Evolutionary conservation across 78 protist genomes (phyloP).

Genomic region (Salpingoeca rosetta): DNA sequence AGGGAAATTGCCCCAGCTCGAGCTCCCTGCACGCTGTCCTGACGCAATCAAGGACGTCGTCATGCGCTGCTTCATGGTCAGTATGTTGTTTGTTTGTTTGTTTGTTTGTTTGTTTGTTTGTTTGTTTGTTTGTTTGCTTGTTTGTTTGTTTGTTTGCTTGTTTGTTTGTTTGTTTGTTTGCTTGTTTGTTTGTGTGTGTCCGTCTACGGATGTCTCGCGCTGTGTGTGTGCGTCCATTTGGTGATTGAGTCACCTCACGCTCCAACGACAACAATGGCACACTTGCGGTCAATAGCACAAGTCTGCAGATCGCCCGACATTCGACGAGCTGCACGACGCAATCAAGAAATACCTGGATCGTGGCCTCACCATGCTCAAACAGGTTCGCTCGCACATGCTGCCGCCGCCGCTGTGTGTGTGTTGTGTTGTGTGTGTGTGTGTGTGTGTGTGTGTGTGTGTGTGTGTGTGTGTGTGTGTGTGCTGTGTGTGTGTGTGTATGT

Average conservation of each 20-base stretch:
- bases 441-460: background rate
- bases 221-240: too few relatives aligned
- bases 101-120: background rate
- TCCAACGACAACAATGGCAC: too few relatives aligned
- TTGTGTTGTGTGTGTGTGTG: background rate
- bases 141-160: background rate
- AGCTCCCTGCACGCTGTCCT: background rate
- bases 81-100: background rate
- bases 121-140: background rate
- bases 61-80: background rate
- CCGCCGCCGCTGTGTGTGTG: background rate
- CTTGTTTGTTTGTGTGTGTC: background rate
- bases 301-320: too few relatives aligned
- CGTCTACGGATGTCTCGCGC: background rate
- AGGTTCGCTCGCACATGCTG: too few relatives aligned
- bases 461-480: background rate
- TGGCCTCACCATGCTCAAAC: too few relatives aligned
- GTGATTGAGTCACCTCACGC: too few relatives aligned
- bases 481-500: background rate
- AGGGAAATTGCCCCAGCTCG: too few relatives aligned
- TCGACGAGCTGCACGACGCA: too few relatives aligned
- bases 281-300: too few relatives aligned
- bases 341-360: too few relatives aligned
- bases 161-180: background rate
- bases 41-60: background rate